Evolutionary conservation across 768 basidiomycete species (phyloP), one percentile per base, ranked within the genome.

Genomic region (Russula emetica): DNA sequence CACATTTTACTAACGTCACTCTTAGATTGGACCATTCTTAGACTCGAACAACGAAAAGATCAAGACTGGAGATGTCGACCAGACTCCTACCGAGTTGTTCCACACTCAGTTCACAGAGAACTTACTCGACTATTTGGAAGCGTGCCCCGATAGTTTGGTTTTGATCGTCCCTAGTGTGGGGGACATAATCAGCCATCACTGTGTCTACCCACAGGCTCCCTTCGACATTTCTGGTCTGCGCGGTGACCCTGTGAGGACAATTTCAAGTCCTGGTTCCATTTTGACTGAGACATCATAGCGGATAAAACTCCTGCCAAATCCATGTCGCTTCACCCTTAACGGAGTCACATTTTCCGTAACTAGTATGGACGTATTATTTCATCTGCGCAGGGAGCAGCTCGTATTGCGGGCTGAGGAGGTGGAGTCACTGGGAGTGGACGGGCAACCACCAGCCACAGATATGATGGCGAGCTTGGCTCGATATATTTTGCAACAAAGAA

Each of bases 361-460:
- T n/a, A 92, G 90, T 66, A 85, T 92, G 28, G 97, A 99, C 73
- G 83, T 87, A 0, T 76, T 98, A 24, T 96, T 94, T 76, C 94
- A 97, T 71, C 79, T 98, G 1, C 83, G 86, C 56, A 91, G 87
- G 69, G 90, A 96, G 67, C 91, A 96, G 72, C 84, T 85, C 62
- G 76, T 87, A 66, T 87, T 84, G 72, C 80, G 82, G 30, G 86
- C 85, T 2, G 78, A 82, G 58, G 90, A 89, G 62, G 77, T 83
- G 2, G 83, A 85, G 42, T 72, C 87, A 1, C 69, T 81, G 11
- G 66, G 72, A 9, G 60, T 62, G 20, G 64, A 49, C 13, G 62
- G 75, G 4, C 80, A 83, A 58, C 81, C 84, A 32, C 70, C 77
- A 8, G 76, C 78, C 16, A 76, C 74, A n/a, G 95, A 98, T 70